Evolutionary conservation across 2,329 filamentous ascomycete genomes (phyloP).

Genomic region (Botrytis fabae): DNA sequence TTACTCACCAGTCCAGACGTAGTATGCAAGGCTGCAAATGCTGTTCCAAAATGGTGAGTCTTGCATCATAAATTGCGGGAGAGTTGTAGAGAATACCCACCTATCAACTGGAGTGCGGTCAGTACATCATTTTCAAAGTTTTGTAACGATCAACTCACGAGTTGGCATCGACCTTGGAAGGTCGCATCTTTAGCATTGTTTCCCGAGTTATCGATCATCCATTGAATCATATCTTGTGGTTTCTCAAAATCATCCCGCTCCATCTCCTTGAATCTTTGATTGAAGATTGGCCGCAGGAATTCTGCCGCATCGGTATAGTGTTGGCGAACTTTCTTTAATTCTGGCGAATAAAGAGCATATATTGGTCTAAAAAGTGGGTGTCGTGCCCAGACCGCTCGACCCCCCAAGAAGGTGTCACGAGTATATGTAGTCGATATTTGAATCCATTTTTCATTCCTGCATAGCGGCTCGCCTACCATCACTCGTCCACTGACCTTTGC

Average conservation of each 20-base stretch:
- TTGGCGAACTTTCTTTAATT: constrained; percentile 14
- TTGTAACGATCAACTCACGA: neutral
- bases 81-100: neutral
- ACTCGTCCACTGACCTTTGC: constrained; percentile 43
- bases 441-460: constrained; percentile 36
- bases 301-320: constrained; percentile 16
- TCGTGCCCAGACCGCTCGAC: constrained; percentile 9
- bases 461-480: constrained; percentile 35
- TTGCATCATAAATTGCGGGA: neutral
- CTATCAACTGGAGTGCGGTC: neutral
- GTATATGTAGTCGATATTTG: constrained; percentile 31
- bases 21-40: constrained; percentile 11
- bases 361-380: constrained; percentile 14
- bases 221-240: constrained; percentile 19
- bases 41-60: neutral
- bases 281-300: constrained; percentile 9
- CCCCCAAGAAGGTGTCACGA: constrained; percentile 18
- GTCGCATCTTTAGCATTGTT: constrained; percentile 9
- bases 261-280: constrained; percentile 12
- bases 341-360: constrained; percentile 15
- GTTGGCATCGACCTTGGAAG: constrained; percentile 19
- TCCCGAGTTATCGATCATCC: constrained; percentile 20
- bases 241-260: constrained; percentile 7
- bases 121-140: neutral
- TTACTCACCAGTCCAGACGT: constrained; percentile 1